A percentile compares a stretch with the other conserved stretches of the same genome.
These are phyloP conservation scores for Coccinonectria pachysandricola DNA, from an alignment of 2,329 filamentous ascomycete genomes.

Conservation along the genomic window DNA sequence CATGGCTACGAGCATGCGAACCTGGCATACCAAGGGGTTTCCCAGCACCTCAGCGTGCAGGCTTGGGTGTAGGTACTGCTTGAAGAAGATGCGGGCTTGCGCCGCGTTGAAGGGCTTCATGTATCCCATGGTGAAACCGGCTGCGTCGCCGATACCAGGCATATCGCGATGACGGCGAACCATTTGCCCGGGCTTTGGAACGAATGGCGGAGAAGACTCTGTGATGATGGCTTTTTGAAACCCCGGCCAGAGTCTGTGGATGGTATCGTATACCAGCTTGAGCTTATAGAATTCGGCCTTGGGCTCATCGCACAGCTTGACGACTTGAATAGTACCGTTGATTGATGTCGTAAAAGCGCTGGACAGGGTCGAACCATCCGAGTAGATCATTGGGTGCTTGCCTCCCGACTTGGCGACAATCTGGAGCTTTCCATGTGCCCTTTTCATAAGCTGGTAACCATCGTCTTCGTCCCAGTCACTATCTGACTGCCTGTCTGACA, in stretches of 20 bases:
- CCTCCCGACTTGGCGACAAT: no score
- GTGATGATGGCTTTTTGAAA: neutral
- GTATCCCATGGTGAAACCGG: slow-evolving; percentile 3
- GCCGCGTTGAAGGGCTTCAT: slow-evolving; percentile 3
- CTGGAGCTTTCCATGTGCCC: no score
- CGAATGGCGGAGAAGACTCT: neutral
- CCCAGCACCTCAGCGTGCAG: slow-evolving; percentile 1
- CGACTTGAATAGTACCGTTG: neutral
- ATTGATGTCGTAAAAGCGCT: slow-evolving; percentile 1
- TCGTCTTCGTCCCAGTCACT: no score
- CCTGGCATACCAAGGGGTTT: slow-evolving; percentile 1
- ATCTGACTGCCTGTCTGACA: no score
- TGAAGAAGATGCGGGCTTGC: slow-evolving; percentile 2
- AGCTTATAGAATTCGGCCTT: slow-evolving; percentile 1
- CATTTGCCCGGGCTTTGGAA: slow-evolving; percentile 3
- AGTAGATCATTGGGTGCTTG: no score
- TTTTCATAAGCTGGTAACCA: no score
- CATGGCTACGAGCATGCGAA: slow-evolving; percentile 5
- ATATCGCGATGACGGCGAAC: neutral
- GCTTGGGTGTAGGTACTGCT: neutral
- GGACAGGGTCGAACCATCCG: no score
- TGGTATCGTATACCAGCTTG: neutral
- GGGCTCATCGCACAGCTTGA: slow-evolving; percentile 1
- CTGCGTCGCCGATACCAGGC: neutral
- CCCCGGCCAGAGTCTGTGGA: slow-evolving; percentile 1